These are phyloP conservation scores for Chaetomiaceae sp. DNA, from an alignment of 2,329 filamentous ascomycete genomes.

Conservation along the genomic window DNA sequence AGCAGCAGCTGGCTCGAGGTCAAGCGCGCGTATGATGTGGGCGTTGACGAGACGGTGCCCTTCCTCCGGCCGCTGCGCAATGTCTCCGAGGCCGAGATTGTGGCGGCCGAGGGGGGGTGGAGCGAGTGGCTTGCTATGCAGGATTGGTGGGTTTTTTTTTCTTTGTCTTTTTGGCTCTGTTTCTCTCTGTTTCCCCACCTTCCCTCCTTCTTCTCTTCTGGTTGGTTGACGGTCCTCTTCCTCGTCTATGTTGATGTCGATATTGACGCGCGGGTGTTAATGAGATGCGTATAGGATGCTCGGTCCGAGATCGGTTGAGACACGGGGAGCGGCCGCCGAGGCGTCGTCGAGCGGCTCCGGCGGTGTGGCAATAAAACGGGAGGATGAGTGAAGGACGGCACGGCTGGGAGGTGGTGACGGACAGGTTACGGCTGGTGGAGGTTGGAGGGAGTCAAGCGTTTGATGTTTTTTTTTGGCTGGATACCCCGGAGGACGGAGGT, in stretches of 20 bases:
- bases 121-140: constrained; percentile 95
- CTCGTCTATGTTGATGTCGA: neutral
- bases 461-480: neutral
- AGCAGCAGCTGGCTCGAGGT: constrained; percentile 84
- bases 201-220: neutral
- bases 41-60: constrained; percentile 74
- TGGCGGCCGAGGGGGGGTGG: constrained; percentile 78
- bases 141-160: constrained; percentile 55
- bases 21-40: constrained; percentile 87
- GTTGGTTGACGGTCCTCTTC: neutral
- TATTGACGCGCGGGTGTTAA: neutral
- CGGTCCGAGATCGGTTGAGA: constrained; percentile 59
- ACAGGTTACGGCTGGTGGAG: neutral
- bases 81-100: constrained; percentile 73
- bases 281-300: constrained; percentile 58
- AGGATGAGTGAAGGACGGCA: constrained; percentile 17
- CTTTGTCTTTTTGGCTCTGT: neutral
- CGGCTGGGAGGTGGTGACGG: too few species aligned
- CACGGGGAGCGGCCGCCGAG: constrained; percentile 25
- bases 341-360: constrained; percentile 21
- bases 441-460: neutral
- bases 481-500: neutral
- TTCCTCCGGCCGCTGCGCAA: constrained; percentile 80
- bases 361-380: constrained; percentile 14
- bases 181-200: neutral